These are phyloP conservation scores for Zymoseptoria crescenta DNA, from an alignment of 2,329 filamentous ascomycete species.

Conservation along the genomic window DNA sequence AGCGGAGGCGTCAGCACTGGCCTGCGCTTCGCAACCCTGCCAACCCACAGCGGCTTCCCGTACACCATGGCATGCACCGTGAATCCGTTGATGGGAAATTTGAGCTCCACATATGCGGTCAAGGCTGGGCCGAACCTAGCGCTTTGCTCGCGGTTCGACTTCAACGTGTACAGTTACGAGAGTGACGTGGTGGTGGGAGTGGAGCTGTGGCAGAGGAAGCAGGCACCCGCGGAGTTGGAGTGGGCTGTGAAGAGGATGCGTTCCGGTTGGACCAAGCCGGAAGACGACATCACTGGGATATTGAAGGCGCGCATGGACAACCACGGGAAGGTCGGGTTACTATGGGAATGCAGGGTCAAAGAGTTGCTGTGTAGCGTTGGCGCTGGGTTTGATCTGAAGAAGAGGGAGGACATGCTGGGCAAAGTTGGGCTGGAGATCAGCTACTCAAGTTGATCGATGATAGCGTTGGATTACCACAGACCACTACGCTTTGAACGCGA, in stretches of 20 bases:
- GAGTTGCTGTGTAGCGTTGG: constrained; percentile 88
- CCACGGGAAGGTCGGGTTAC: constrained; percentile 71
- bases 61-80: constrained; percentile 88
- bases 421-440: constrained; percentile 72
- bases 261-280: constrained; percentile 35
- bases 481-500: not conserved
- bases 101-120: constrained; percentile 86
- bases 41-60: constrained; percentile 72
- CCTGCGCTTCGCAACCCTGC: constrained; percentile 79
- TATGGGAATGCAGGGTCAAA: constrained; percentile 92
- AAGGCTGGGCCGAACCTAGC: constrained; percentile 75
- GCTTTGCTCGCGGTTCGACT: constrained; percentile 85
- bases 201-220: constrained; percentile 67
- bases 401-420: constrained; percentile 67
- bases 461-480: not conserved
- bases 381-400: constrained; percentile 71
- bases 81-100: constrained; percentile 88
- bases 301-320: constrained; percentile 87
- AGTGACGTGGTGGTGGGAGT: constrained; percentile 86
- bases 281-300: constrained; percentile 71
- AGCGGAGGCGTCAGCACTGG: constrained; percentile 86
- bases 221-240: constrained; percentile 32
- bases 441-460: constrained; percentile 50
- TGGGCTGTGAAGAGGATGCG: constrained; percentile 39
- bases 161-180: constrained; percentile 98